Evolutionary conservation across 2,329 filamentous ascomycete genomes (phyloP).

Genomic region (Penicillium sp.): DNA sequence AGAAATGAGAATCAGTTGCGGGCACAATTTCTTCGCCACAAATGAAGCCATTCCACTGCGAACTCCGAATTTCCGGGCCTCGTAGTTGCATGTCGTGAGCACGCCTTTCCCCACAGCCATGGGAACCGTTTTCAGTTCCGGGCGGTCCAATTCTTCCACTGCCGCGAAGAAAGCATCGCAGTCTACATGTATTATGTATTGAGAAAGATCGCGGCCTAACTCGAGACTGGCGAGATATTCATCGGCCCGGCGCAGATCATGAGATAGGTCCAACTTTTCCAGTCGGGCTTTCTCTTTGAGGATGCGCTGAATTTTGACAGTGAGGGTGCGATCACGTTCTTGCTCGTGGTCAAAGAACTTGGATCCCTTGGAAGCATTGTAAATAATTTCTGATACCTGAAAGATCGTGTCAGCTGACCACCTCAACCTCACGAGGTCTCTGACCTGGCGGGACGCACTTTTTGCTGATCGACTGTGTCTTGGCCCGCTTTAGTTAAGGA

Average conservation of each 20-base stretch:
- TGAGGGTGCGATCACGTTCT: constrained; percentile 71
- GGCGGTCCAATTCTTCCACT: constrained; percentile 77
- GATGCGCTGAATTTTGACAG: constrained; percentile 77
- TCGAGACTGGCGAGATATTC: constrained; percentile 77
- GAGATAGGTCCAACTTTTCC: constrained; percentile 66
- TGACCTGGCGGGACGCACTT: constrained; percentile 45
- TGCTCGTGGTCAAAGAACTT: constrained; percentile 95
- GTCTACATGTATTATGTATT: constrained; percentile 84
- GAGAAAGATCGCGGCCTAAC: constrained; percentile 68
- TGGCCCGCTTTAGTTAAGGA: constrained; percentile 92
- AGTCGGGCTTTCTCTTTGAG: constrained; percentile 67
- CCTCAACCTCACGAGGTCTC: too few relatives aligned
- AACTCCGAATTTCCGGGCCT: constrained; percentile 82
- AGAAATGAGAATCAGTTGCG: constrained; percentile 72
- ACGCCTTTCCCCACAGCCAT: constrained; percentile 82
- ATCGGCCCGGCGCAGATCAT: constrained; percentile 70
- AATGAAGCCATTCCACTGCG: constrained; percentile 95
- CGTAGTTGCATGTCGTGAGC: constrained; percentile 74
- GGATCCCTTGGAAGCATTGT: constrained; percentile 91
- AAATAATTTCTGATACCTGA: constrained; percentile 89
- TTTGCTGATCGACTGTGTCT: constrained; percentile 84
- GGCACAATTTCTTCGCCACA: constrained; percentile 90
- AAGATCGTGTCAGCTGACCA: background rate
- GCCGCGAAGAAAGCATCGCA: constrained; percentile 98
- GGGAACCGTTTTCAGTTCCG: constrained; percentile 76